These are phyloP conservation scores for Jacaranda copaia DNA, from an alignment of 257 asterid genomes.

Conservation along the genomic window DNA sequence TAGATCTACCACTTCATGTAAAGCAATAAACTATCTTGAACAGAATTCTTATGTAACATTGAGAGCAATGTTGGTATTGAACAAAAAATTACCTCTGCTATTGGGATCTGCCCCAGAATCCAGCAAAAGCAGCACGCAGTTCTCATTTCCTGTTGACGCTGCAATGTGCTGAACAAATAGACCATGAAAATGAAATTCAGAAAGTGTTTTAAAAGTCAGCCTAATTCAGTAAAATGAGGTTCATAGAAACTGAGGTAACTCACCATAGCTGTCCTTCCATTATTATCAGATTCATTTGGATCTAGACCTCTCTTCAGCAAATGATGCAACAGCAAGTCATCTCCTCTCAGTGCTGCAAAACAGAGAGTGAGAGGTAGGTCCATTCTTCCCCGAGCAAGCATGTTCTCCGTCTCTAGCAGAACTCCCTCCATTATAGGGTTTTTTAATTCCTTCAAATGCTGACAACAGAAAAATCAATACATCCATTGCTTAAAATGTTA, in stretches of 20 bases:
- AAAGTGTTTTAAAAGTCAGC: background rate
- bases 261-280: slow-evolving; percentile 81
- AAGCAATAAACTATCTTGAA: background rate
- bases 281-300: slow-evolving; percentile 81
- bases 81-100: slow-evolving; percentile 59
- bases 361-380: slow-evolving; percentile 91
- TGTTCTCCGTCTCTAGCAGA: slow-evolving; percentile 76
- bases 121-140: slow-evolving; percentile 75
- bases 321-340: slow-evolving; percentile 81
- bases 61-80: background rate
- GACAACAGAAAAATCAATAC: slow-evolving; percentile 27
- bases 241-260: slow-evolving; percentile 24
- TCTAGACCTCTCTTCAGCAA: slow-evolving; percentile 89
- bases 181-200: slow-evolving; percentile 13
- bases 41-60: background rate
- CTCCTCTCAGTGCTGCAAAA: slow-evolving; percentile 90
- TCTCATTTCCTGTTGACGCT: slow-evolving; percentile 76
- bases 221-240: background rate
- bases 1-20: background rate
- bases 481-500: background rate
- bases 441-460: slow-evolving; percentile 83
- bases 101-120: slow-evolving; percentile 87
- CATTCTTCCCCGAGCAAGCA: slow-evolving; percentile 94
- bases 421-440: slow-evolving; percentile 94
- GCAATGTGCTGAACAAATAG: slow-evolving; percentile 75